phyloP scores from a whole-genome alignment of 768 basidiomycete genomes.

The Boletus rufocinnamomeus region DNA sequence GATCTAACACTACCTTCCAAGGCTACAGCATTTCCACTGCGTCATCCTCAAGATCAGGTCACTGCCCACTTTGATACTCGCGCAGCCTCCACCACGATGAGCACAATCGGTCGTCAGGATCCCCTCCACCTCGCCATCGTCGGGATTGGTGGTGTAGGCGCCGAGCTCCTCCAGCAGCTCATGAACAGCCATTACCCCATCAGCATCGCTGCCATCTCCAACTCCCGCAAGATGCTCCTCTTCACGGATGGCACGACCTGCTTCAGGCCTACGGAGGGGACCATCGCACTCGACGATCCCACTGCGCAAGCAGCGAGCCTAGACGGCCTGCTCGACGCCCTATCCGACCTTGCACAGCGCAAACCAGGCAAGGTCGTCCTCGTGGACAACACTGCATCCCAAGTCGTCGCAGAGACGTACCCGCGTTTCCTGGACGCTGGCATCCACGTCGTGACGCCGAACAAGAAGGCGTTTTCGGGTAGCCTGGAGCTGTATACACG shows the following conservation, averaged over 20 bases:
- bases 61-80: constrained; percentile 8
- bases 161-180: constrained; percentile 83
- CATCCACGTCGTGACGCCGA: constrained; percentile 90
- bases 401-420: constrained; percentile 77
- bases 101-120: constrained; percentile 20
- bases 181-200: constrained; percentile 63
- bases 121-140: constrained; percentile 70
- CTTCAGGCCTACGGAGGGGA: constrained; percentile 44
- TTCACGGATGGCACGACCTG: constrained; percentile 45
- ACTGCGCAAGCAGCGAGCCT: constrained; percentile 41
- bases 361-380: constrained; percentile 58
- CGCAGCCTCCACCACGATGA: constrained; percentile 16
- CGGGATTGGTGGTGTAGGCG: constrained; percentile 92
- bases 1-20: constrained; percentile 10
- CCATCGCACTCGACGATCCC: constrained; percentile 47
- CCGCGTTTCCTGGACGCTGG: constrained; percentile 77
- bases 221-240: constrained; percentile 63
- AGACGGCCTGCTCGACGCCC: constrained; percentile 40
- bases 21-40: constrained; percentile 1
- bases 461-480: constrained; percentile 95
- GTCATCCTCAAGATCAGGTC: not conserved
- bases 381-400: constrained; percentile 92
- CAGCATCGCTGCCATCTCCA: constrained; percentile 67
- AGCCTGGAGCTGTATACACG: constrained; percentile 62
- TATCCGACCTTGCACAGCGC: constrained; percentile 47